A percentile compares a stretch with the other conserved stretches of the same genome.
Conservation (phyloP, 73 alveolate genomes). For the Tetrahymena elliotti region DNA sequence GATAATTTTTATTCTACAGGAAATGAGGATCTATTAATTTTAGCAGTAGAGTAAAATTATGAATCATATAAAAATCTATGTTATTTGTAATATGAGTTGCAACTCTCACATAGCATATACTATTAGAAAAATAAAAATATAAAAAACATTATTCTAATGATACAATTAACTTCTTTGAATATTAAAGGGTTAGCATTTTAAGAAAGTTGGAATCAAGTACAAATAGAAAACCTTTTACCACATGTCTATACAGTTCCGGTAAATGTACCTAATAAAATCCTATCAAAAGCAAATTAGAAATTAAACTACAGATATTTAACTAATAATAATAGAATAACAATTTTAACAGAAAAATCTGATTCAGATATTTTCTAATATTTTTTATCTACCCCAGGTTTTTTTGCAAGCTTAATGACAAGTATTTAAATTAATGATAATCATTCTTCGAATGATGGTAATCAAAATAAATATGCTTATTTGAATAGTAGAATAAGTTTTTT, state of each 20-base stretch:
- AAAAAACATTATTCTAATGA: background rate
- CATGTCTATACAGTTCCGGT: background rate
- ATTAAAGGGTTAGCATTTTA: background rate
- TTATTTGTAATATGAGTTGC: background rate
- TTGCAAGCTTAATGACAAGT: background rate
- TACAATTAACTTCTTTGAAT: background rate
- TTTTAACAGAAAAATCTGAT: background rate
- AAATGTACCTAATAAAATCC: background rate
- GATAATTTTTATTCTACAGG: background rate
- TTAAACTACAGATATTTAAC: background rate
- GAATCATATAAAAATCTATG: background rate
- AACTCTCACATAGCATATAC: background rate
- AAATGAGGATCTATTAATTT: background rate
- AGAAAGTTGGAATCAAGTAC: background rate
- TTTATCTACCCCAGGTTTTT: background rate
- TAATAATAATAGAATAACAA: background rate
- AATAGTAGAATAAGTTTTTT: background rate
- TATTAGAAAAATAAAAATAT: background rate
- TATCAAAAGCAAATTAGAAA: background rate
- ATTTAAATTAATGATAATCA: background rate
- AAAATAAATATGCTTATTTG: background rate
- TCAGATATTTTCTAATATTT: background rate
- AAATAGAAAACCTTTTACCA: background rate
- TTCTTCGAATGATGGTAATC: background rate
- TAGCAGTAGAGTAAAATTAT: background rate